phyloP scores from a whole-genome alignment of 1,284 basidiomycete genomes.

The Megacollybia platyphylla region DNA sequence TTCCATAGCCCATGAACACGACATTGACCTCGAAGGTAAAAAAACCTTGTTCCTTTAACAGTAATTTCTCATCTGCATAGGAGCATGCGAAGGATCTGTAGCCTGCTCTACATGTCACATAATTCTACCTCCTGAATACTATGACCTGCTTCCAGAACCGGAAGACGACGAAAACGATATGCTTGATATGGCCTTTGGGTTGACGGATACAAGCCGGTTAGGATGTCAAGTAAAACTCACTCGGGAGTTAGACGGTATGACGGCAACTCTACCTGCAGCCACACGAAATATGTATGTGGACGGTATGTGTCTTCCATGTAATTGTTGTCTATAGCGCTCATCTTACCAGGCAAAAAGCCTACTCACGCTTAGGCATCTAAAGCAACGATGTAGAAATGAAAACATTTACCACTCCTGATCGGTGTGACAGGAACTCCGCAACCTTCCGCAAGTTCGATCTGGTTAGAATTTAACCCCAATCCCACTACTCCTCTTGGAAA shows the following conservation, averaged over 20 bases:
- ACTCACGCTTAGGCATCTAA: constrained; percentile 25
- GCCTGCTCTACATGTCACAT: constrained; percentile 98
- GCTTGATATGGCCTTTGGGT: constrained; percentile 95
- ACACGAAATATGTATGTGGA: constrained; percentile 98
- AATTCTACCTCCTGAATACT: constrained; percentile 74
- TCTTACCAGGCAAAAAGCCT: constrained; percentile 26
- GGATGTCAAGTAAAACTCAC: constrained; percentile 81
- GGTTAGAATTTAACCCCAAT: not conserved
- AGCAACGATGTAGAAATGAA: not conserved
- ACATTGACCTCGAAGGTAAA: constrained; percentile 93
- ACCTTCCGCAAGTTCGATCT: not conserved
- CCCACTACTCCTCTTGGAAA: too few species aligned
- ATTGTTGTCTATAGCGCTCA: not conserved
- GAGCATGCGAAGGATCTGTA: constrained; percentile 92
- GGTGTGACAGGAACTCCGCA: not conserved
- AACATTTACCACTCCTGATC: not conserved
- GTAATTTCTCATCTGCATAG: constrained; percentile 24
- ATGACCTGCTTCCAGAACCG: constrained; percentile 81
- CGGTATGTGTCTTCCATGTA: constrained; percentile 31
- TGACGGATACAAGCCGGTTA: constrained; percentile 84
- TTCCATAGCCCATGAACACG: constrained; percentile 88
- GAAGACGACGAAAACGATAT: constrained; percentile 98
- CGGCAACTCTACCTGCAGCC: constrained; percentile 79
- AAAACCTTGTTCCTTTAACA: constrained; percentile 3
- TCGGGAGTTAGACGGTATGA: constrained; percentile 77